Percentiles rank a stretch among this genome's conserved stretches.
Conservation (phyloP, 805 yeast species). For the Saturnispora diversa region DNA sequence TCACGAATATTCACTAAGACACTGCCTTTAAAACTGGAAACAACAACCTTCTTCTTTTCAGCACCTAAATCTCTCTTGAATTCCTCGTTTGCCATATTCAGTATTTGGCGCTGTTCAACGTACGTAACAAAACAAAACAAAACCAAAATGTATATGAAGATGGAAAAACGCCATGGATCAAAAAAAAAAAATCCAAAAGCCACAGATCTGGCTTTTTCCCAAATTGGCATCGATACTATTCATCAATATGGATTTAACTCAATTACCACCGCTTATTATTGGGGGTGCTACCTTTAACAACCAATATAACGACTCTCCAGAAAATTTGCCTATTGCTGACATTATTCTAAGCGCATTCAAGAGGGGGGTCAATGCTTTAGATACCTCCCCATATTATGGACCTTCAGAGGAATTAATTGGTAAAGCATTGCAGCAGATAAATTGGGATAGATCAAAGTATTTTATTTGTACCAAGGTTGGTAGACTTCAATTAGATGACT, state of each 20-base stretch:
- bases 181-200: too few relatives aligned
- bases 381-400: conserved; percentile 92
- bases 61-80: conserved; percentile 19
- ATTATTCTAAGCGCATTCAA: conserved; percentile 54
- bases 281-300: conserved; percentile 89
- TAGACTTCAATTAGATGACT: conserved; percentile 55
- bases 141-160: too few relatives aligned
- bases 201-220: too few relatives aligned
- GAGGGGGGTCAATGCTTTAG: conserved; percentile 68
- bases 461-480: conserved; percentile 84
- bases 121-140: too few relatives aligned
- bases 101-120: too few relatives aligned
- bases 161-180: neutral
- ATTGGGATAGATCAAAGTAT: conserved; percentile 51
- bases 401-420: conserved; percentile 77
- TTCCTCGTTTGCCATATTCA: neutral
- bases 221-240: too few relatives aligned
- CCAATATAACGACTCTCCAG: conserved; percentile 69
- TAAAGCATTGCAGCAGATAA: conserved; percentile 40
- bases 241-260: conserved; percentile 17
- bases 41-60: conserved; percentile 62
- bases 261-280: conserved; percentile 51
- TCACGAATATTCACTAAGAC: conserved; percentile 79
- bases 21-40: conserved; percentile 59
- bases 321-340: conserved; percentile 45